These are phyloP conservation scores for Ajuga chamaepitys DNA, from an alignment of 257 asterid species.

Conservation along the genomic window DNA sequence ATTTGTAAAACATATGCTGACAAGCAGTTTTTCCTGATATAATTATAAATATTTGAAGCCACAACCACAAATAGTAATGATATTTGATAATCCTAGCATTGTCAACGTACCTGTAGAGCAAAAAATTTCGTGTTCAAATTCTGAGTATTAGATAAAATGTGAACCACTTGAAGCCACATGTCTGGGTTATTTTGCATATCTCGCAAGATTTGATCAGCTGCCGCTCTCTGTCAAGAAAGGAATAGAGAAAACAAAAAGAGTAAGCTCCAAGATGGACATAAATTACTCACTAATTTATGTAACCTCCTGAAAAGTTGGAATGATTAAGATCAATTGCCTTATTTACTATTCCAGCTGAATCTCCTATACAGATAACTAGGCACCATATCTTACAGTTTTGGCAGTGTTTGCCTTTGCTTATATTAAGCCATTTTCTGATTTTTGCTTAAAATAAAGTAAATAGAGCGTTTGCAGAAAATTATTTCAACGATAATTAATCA, in stretches of 20 bases:
- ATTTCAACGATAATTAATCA: too few relatives aligned
- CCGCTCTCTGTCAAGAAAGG: slow-evolving; percentile 58
- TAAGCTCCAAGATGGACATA: neutral
- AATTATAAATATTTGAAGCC: neutral
- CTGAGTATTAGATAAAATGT: slow-evolving; percentile 77
- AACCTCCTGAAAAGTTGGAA: neutral
- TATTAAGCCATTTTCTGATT: too few relatives aligned
- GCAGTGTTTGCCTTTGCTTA: too few relatives aligned
- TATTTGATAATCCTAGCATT: neutral
- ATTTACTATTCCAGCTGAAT: neutral
- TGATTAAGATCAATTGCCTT: neutral
- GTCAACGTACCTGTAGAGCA: slow-evolving; percentile 73
- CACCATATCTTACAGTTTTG: neutral
- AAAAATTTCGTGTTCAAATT: slow-evolving; percentile 85
- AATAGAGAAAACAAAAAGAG: neutral
- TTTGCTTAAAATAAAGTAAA: too few relatives aligned
- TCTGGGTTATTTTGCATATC: slow-evolving; percentile 93
- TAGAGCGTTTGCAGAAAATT: too few relatives aligned
- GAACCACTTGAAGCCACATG: slow-evolving; percentile 99
- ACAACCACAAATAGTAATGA: neutral
- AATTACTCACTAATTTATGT: neutral
- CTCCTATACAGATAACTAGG: neutral
- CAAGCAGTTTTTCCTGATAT: neutral
- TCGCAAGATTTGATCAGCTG: slow-evolving; percentile 90
- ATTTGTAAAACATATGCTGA: neutral